A percentile compares a stretch with the other conserved stretches of the same genome.
Conservation (phyloP, 805 yeast species). For the Yarrowia keelungensis region DNA sequence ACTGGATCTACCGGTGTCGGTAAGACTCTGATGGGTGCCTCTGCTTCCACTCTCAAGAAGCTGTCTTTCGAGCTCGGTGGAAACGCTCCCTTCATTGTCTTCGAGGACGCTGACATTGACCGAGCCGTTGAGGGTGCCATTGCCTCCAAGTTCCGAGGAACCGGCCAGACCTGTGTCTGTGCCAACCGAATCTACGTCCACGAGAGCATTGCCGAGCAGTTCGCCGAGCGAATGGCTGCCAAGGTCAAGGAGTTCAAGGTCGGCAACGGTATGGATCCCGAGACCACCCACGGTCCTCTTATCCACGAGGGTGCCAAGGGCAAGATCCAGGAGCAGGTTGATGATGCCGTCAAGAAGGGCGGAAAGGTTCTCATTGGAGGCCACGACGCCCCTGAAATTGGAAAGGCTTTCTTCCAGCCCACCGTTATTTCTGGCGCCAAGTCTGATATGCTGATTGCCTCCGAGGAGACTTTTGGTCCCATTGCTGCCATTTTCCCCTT, state of each 20-base stretch:
- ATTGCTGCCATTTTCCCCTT: conserved; percentile 74
- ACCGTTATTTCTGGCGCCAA: conserved; percentile 71
- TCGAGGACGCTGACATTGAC: conserved; percentile 73
- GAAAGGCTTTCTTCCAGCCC: conserved; percentile 69
- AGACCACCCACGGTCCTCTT: conserved; percentile 78
- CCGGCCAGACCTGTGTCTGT: conserved; percentile 85
- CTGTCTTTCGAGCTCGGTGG: conserved; percentile 80
- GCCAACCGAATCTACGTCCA: conserved; percentile 77
- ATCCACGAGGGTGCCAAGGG: conserved; percentile 67
- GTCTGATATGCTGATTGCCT: conserved; percentile 60
- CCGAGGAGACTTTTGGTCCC: conserved; percentile 87
- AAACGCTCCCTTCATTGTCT: conserved; percentile 78
- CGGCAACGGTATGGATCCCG: conserved; percentile 67
- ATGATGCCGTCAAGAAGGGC: conserved; percentile 70
- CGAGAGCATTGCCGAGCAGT: conserved; percentile 66
- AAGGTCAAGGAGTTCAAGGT: conserved; percentile 57
- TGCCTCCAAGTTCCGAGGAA: conserved; percentile 72
- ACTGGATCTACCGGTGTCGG: conserved; percentile 84
- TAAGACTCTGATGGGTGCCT: conserved; percentile 66
- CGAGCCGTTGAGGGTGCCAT: conserved; percentile 71
- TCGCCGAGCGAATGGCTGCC: conserved; percentile 58
- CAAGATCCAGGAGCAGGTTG: conserved; percentile 67
- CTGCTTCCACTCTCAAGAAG: conserved; percentile 68
- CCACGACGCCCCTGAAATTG: conserved; percentile 58
- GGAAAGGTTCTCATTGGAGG: conserved; percentile 74